Percentiles rank a stretch among this genome's conserved stretches.
Conservation (phyloP, 1,284 basidiomycete species). For the Porodaedalea pini region DNA sequence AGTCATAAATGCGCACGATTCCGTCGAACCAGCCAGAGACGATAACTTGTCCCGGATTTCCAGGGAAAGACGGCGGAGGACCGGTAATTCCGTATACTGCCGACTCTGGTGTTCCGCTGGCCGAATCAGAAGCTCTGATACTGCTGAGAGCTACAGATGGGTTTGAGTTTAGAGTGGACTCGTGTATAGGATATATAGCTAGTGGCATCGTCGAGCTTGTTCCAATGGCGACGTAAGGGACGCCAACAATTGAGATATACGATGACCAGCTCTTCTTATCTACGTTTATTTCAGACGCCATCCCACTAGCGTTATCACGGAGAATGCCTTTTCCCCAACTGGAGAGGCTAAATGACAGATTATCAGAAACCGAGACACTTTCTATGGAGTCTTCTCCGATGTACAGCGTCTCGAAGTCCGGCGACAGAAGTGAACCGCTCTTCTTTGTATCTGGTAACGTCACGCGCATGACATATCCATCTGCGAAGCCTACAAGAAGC, state of each 20-base stretch:
- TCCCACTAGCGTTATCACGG: conserved; percentile 29
- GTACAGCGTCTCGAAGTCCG: conserved; percentile 22
- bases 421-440: conserved; percentile 29
- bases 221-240: conserved; percentile 65
- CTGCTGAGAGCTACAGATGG: conserved; percentile 50
- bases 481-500: conserved; percentile 57
- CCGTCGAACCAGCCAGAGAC: conserved; percentile 80
- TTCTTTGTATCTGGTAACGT: conserved; percentile 29
- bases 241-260: conserved; percentile 48
- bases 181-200: conserved; percentile 48
- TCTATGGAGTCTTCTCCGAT: conserved; percentile 48
- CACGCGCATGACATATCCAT: conserved; percentile 53
- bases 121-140: conserved; percentile 27
- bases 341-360: conserved; percentile 53
- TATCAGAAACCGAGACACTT: conserved; percentile 45
- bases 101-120: conserved; percentile 29
- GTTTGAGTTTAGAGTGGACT: conserved; percentile 39
- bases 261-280: conserved; percentile 57
- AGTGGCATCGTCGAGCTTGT: conserved; percentile 57
- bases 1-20: conserved; percentile 63
- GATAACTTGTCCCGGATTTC: conserved; percentile 67
- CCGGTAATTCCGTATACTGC: conserved; percentile 60
- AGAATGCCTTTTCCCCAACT: conserved; percentile 49
- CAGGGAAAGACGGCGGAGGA: conserved; percentile 56
- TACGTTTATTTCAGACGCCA: conserved; percentile 40